These are phyloP conservation scores for Leptosphaerulina australis DNA, from an alignment of 2,329 filamentous ascomycete genomes.

Conservation along the genomic window DNA sequence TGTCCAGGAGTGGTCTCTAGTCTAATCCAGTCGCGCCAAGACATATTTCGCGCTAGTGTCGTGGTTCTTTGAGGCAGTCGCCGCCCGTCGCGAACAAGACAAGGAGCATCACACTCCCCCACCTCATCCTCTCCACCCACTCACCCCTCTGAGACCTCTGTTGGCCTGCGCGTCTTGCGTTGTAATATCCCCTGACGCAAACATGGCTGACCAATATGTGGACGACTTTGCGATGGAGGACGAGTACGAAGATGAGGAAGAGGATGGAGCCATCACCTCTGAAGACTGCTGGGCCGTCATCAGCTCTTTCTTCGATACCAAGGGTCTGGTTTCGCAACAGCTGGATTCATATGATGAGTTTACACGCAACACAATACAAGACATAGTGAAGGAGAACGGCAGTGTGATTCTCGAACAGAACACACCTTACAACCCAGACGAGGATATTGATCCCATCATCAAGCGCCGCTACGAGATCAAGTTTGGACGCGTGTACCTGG, in stretches of 20 bases:
- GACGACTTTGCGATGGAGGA: slow-evolving; percentile 70
- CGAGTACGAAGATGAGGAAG: slow-evolving; percentile 63
- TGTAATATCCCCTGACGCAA: slow-evolving; percentile 17
- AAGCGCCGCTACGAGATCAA: slow-evolving; percentile 94
- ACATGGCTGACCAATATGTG: slow-evolving; percentile 61
- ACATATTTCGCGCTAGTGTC: slow-evolving; percentile 12
- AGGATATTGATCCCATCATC: slow-evolving; percentile 72
- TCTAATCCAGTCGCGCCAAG: slow-evolving; percentile 6
- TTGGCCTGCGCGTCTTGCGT: slow-evolving; percentile 12
- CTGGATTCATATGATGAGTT: slow-evolving; percentile 99
- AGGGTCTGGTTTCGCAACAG: slow-evolving; percentile 95
- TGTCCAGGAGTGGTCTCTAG: too few species aligned
- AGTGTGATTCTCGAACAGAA: slow-evolving; percentile 93
- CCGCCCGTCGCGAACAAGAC: slow-evolving; percentile 30
- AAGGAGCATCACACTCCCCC: slow-evolving; percentile 24
- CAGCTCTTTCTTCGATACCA: slow-evolving; percentile 93
- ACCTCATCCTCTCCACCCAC: slow-evolving; percentile 23
- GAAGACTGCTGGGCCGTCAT: slow-evolving; percentile 99
- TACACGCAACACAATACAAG: slow-evolving; percentile 89
- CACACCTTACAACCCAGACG: slow-evolving; percentile 75
- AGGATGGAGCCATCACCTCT: slow-evolving; percentile 77
- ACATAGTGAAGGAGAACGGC: slow-evolving; percentile 90
- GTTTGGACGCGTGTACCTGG: slow-evolving; percentile 88
- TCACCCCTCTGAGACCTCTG: slow-evolving; percentile 13
- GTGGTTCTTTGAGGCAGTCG: slow-evolving; percentile 32